Conservation (phyloP, 2,329 filamentous ascomycete genomes). For the Ascosphaera aggregata region DNA sequence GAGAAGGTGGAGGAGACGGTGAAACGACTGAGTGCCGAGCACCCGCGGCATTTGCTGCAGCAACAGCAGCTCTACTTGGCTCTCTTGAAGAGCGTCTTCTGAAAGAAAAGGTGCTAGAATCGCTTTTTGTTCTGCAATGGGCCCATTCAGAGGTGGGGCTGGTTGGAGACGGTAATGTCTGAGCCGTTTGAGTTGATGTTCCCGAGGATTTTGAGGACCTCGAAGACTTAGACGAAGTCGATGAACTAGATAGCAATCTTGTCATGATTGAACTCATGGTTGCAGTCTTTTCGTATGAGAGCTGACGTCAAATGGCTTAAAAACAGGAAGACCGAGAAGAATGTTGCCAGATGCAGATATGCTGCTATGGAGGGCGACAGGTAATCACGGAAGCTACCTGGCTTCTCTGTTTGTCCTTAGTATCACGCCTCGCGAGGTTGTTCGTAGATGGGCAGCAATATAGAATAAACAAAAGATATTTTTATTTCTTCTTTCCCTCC, state of each 20-base stretch:
- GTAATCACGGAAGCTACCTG: background rate
- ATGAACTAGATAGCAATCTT: background rate
- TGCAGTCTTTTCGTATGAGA: background rate
- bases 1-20: background rate
- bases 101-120: conserved; percentile 1
- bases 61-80: background rate
- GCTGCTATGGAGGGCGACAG: background rate
- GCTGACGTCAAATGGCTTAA: background rate
- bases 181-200: background rate
- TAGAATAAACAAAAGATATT: no score
- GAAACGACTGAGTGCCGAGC: background rate
- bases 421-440: background rate
- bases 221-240: conserved; percentile 1
- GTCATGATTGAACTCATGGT: background rate
- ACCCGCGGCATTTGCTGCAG: background rate
- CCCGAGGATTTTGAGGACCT: background rate
- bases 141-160: background rate
- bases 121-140: background rate
- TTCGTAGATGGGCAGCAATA: no score
- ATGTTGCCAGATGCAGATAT: background rate
- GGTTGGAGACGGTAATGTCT: background rate
- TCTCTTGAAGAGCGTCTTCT: background rate
- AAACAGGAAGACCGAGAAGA: background rate
- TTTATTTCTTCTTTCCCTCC: background rate
- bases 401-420: background rate